Percentiles rank a stretch among this genome's conserved stretches.
Conservation (phyloP, 1,284 basidiomycete species). For the Psilocybe mexicana region DNA sequence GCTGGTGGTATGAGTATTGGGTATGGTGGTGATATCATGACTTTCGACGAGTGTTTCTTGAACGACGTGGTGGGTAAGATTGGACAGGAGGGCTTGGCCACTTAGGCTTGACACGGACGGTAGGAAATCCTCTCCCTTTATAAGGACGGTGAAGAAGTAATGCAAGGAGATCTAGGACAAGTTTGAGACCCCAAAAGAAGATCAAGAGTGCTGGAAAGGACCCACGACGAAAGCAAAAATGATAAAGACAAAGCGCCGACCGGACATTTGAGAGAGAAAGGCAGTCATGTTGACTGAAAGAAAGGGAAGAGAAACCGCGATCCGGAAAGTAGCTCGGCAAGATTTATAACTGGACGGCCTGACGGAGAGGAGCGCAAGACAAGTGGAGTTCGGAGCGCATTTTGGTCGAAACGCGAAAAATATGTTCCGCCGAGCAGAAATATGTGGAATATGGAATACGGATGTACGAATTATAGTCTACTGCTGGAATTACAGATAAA, state of each 20-base stretch:
- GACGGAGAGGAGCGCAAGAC: slow-evolving; percentile 4
- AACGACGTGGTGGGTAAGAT: background rate
- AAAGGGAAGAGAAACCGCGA: background rate
- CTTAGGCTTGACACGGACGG: slow-evolving; percentile 21
- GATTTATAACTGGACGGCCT: background rate
- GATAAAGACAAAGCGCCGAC: slow-evolving; percentile 47
- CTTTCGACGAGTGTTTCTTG: background rate
- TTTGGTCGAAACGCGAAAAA: background rate
- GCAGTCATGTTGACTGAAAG: slow-evolving; percentile 18
- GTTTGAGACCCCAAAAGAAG: slow-evolving; percentile 7
- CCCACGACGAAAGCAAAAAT: slow-evolving; percentile 49
- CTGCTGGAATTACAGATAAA: background rate
- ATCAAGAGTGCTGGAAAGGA: slow-evolving; percentile 11
- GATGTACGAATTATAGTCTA: too few species aligned
- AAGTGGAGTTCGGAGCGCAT: slow-evolving; percentile 9
- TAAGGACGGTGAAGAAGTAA: slow-evolving; percentile 35
- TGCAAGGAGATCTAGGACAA: slow-evolving; percentile 36
- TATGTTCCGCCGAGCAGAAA: background rate
- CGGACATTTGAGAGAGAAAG: slow-evolving; percentile 40
- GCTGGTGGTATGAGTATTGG: background rate
- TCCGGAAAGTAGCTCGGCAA: background rate
- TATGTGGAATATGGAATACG: too few species aligned
- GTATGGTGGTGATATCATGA: background rate
- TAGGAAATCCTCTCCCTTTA: slow-evolving; percentile 32
- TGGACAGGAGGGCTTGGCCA: slow-evolving; percentile 15